phyloP scores from a whole-genome alignment of 371 early-diverging fungal genomes.

The Choanephora cucurbitarum region DNA sequence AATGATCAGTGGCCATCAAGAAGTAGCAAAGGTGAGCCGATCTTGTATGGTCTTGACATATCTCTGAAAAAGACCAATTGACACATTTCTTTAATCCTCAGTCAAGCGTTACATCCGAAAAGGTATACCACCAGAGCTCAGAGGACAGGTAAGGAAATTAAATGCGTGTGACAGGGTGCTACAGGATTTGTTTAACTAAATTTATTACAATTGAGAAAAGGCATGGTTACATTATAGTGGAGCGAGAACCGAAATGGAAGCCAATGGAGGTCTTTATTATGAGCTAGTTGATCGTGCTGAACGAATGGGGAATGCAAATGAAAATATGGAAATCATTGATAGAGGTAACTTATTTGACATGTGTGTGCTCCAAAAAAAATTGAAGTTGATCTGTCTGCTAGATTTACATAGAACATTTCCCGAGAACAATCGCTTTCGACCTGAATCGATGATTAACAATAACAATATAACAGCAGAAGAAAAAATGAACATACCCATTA shows the following conservation, averaged over 20 bases:
- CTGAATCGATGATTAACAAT: slow-evolving; percentile 7
- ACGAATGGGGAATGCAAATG: slow-evolving; percentile 54
- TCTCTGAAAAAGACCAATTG: not conserved
- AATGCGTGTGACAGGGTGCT: not conserved
- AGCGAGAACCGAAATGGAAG: slow-evolving; percentile 63
- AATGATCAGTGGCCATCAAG: slow-evolving; percentile 58
- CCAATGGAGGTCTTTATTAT: slow-evolving; percentile 66
- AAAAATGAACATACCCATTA: slow-evolving; percentile 52
- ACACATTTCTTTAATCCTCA: slow-evolving; percentile 17
- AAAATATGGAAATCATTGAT: slow-evolving; percentile 76
- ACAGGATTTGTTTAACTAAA: not conserved
- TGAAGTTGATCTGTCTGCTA: not conserved
- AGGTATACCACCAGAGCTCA: slow-evolving; percentile 79
- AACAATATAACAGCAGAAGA: slow-evolving; percentile 28
- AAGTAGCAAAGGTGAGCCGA: slow-evolving; percentile 57
- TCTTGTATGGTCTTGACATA: not conserved
- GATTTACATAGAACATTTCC: slow-evolving; percentile 89
- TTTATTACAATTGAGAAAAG: slow-evolving; percentile 24
- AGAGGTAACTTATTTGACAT: slow-evolving; percentile 37
- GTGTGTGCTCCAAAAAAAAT: too few relatives aligned
- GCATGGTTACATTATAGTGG: slow-evolving; percentile 87
- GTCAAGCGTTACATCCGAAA: slow-evolving; percentile 83
- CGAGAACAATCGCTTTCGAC: slow-evolving; percentile 65
- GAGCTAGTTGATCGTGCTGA: slow-evolving; percentile 57
- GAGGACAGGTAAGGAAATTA: slow-evolving; percentile 62